Conservation (phyloP, 1,139 yeast genomes). For the Geotrichum reessii region DNA sequence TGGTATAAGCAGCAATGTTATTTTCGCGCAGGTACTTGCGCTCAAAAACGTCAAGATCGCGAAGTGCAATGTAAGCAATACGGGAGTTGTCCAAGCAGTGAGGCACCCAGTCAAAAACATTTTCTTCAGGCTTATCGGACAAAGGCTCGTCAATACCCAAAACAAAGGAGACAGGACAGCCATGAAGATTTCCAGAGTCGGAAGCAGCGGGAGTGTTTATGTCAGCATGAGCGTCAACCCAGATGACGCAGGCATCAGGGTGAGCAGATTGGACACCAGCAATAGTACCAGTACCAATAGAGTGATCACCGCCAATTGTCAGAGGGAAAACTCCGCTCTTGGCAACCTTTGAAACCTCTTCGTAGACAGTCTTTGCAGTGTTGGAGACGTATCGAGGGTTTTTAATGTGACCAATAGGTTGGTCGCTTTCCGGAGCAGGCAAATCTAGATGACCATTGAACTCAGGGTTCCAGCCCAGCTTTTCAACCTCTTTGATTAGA, state of each 20-base stretch:
- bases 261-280: slow-evolving; percentile 71
- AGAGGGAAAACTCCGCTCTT: slow-evolving; percentile 58
- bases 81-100: slow-evolving; percentile 58
- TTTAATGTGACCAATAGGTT: slow-evolving; percentile 49
- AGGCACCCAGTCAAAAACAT: slow-evolving; percentile 64
- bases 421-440: slow-evolving; percentile 33
- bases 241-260: slow-evolving; percentile 84
- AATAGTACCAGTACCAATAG: slow-evolving; percentile 91
- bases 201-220: slow-evolving; percentile 87
- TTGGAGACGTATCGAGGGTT: slow-evolving; percentile 73
- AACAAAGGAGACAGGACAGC: slow-evolving; percentile 90
- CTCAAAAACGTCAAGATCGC: slow-evolving; percentile 90
- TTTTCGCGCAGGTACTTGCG: slow-evolving; percentile 62
- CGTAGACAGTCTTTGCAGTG: slow-evolving; percentile 59
- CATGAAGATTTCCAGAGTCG: slow-evolving; percentile 87
- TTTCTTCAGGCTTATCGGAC: slow-evolving; percentile 47
- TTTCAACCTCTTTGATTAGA: slow-evolving; percentile 53
- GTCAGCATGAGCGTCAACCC: slow-evolving; percentile 99
- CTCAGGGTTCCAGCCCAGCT: slow-evolving; percentile 66
- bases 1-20: slow-evolving; percentile 80
- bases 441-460: slow-evolving; percentile 53
- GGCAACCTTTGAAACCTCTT: slow-evolving; percentile 50
- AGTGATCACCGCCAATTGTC: slow-evolving; percentile 95
- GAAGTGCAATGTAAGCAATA: slow-evolving; percentile 86
- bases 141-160: slow-evolving; percentile 50